Percentiles rank a stretch among this genome's conserved stretches.
Evolutionary conservation across 768 basidiomycete genomes (phyloP).

Genomic region (Gymnopilus junonius): DNA sequence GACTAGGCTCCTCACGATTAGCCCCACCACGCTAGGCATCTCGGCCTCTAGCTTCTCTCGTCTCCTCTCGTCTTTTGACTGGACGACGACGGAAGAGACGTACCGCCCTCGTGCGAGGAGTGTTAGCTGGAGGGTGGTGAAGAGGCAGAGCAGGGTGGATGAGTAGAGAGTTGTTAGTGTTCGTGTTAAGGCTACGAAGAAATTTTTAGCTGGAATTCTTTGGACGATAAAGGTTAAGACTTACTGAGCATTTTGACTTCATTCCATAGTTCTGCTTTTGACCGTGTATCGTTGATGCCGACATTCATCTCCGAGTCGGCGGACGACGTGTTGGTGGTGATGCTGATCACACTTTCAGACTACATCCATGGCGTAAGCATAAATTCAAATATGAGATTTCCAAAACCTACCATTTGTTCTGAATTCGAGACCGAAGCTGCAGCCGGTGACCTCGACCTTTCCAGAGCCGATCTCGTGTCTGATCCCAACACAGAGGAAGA

Average conservation of each 20-base stretch:
- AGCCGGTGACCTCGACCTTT: conserved; percentile 19
- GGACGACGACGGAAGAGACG: conserved; percentile 64
- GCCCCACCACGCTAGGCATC: conserved; percentile 28
- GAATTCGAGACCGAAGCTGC: conserved; percentile 13
- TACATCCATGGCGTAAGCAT: conserved; percentile 18
- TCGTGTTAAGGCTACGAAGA: conserved; percentile 75
- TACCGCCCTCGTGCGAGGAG: conserved; percentile 85
- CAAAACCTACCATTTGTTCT: conserved; percentile 19
- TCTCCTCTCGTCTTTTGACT: conserved; percentile 61
- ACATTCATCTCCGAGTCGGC: conserved; percentile 14
- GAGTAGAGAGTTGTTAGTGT: conserved; percentile 88
- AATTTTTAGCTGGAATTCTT: neutral
- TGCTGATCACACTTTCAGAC: conserved; percentile 39
- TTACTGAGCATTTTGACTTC: conserved; percentile 88
- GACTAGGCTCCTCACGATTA: neutral
- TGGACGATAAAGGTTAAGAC: conserved; percentile 24
- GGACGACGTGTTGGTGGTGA: conserved; percentile 31
- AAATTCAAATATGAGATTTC: neutral
- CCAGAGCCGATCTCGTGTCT: neutral
- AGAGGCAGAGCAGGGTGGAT: conserved; percentile 81
- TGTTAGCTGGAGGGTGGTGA: conserved; percentile 86
- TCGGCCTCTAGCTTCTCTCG: conserved; percentile 48
- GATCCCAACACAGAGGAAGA: neutral
- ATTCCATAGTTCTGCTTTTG: conserved; percentile 88
- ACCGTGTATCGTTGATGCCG: conserved; percentile 42